Base-by-base conservation (phyloP, 306 rosid species). In the Vigna mungo region DNA sequence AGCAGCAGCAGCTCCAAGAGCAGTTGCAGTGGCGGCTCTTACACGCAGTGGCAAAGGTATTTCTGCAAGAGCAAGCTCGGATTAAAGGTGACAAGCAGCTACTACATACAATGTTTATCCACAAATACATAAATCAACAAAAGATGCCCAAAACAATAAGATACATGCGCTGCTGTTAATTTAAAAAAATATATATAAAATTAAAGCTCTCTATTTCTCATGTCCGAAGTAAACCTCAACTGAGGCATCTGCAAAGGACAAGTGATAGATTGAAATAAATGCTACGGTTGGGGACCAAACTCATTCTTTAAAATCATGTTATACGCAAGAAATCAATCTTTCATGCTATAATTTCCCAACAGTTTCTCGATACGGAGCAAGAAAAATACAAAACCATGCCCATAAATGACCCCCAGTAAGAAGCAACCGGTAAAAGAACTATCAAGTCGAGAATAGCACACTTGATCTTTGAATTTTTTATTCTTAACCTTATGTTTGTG, bases 1-100 rank as follows among this genome's bases (percentile, higher is more conserved):
- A 62, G 96, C 92, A 68, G 97, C 99, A 53, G 98, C 96, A 71
- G 97, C 94, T 13, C 99, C 99, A 66, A 95, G 94, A 25, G 96
- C 94, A 15, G 99, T 91, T 84, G 91, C 96, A 51, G 86, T 79
- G 56, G 91, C 92, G 34, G 98, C 91, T 85, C 97, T 91, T 76
- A 95, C 46, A 43, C 90, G 89, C 77, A 92, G 64, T 41, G 90
- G 81, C 78, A 82, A 55, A 46, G 97, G 97, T 51, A 89, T 64
- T 72, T 77, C 96, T 90, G 82, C n/a, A 68, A 61, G 72, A 69
- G 32, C 68, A 68, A 39, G 73, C 41, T 49, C 44, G 46, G 66
- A 72, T 85, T 73, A 62, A 54, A 71, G 59, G 74, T 44, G 62
- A 32, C 16, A 15, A 36, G 41, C 25, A 58, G 63, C 71, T n/a